phyloP scores from a whole-genome alignment of 345 rosid species.

The Odontarrhena argentea region DNA sequence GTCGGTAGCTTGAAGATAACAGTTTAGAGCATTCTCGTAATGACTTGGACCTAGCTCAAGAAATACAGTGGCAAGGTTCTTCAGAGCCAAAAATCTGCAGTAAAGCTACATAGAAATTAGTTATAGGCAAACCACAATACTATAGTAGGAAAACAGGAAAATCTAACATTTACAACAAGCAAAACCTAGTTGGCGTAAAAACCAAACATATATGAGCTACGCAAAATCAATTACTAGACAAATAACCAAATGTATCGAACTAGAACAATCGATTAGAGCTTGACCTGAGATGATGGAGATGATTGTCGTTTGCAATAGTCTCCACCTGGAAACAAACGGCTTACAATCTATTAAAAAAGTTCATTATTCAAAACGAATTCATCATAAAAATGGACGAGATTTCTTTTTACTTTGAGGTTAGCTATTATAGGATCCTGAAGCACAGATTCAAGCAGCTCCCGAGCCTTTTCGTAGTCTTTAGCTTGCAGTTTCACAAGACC shows the following conservation, averaged over 20 bases:
- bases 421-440: conserved; percentile 82
- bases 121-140: conserved; percentile 18
- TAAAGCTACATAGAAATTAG: conserved; percentile 16
- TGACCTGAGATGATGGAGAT: conserved; percentile 90
- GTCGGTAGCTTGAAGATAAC: conserved; percentile 98
- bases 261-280: conserved; percentile 10
- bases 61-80: conserved; percentile 87
- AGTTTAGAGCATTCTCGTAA: conserved; percentile 79
- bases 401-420: conserved; percentile 57
- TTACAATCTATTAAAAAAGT: neutral
- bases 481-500: conserved; percentile 90
- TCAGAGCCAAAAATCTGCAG: conserved; percentile 88
- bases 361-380: neutral
- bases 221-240: conserved; percentile 25
- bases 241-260: conserved; percentile 12
- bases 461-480: conserved; percentile 82
- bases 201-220: neutral
- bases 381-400: neutral
- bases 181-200: neutral
- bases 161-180: neutral
- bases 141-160: too few species aligned
- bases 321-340: conserved; percentile 55
- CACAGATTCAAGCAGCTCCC: conserved; percentile 72
- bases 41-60: conserved; percentile 85
- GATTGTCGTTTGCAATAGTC: conserved; percentile 64